Base-by-base conservation (phyloP, 306 rosid genomes). In the Acacia melanoxylon region DNA sequence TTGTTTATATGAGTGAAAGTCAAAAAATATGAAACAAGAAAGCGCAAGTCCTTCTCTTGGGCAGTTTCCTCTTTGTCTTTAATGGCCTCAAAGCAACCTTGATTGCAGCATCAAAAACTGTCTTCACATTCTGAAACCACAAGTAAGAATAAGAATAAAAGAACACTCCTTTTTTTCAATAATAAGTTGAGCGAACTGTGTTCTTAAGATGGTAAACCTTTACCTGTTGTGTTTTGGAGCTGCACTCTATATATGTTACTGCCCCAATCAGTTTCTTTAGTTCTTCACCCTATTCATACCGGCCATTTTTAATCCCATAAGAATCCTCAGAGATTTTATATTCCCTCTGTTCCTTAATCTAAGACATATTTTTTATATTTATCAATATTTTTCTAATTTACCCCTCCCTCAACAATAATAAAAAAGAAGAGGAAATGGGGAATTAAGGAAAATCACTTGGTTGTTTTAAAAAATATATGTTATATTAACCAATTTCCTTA, bases 181-280 rank as follows among this genome's bases (percentile, higher is more conserved):
- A 52, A 68, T 4, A 35, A 68, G 48, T 15, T 62, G 68, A 62
- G 27, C 13, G 68, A 17, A 62, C 69, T 27, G 69, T 63, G 41
- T 63, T 63, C 41, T 63, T 5, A 31, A 27, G 58, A 15, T 68
- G 56, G 19, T 7, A 16, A 16, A 6, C 19, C 31, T 73, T 83
- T 78, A 91, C 98, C 93, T 91, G 97, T 70, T 94, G 98, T 68
- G 97, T 92, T 87, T 94, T 94, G 44, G 98, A 92, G 89, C 98
- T 94, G 86, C 98, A 94, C 75, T 94, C 98, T 72, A 91, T 85
- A 71, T 92, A 94, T 25, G 86, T 84, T 44, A 89, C 89, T 59
- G 97, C 97, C 49, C 98, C 97, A 68, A 94, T 94, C 83, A 85
- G 73, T 86, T 91, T 94, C 97, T 89, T 94, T 81, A 94, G 84